Base-by-base conservation (phyloP, 345 rosid genomes). In the Atalantia buxifolia region DNA sequence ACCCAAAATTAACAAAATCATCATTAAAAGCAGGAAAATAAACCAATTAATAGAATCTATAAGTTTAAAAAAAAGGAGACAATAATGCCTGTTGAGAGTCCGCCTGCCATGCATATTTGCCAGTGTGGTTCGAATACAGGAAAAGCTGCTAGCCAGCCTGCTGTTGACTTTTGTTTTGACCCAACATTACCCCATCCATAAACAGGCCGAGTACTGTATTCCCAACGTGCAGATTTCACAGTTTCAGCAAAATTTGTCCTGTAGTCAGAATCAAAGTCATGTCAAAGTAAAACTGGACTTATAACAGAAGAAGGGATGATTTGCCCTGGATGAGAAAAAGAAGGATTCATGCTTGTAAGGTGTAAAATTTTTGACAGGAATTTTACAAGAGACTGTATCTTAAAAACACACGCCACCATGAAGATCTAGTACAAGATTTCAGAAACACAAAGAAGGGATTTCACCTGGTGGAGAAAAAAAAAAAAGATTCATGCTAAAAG, bases 51-150 rank as follows among this genome's bases (percentile, higher is more conserved):
- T 69, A 36, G 9, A 75, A 65, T 60, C 57, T 19, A 30, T 33
- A 66, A 13, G 60, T 74, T 68, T 33, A 33, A 50, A 69, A 74
- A 81, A 75, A 59, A 80, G 69, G 76, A 72, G 57, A 83, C 22
- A 40, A 75, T 83, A 68, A 80, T 72, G 85, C 99, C 99, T 81
- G 98, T 95, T 84, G 99, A 95, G 79, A 95, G 98, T 79, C 99
- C 98, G 73, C 93, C 93, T 6, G 96, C 99, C 98, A 95, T 91
- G 92, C 99, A 93, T 79, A 92, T 80, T 90, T 95, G 99, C 99
- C 99, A 95, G 73, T 95, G 99, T 75, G 99, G 99, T 89, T 95
- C 99, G 76, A 95, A 95, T 72, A 95, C 90, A 75, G 99, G 98
- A 83, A 95, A 90, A 78, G 91, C 99, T 27, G 99, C 99, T 78